Conservation (phyloP, 1,139 yeast genomes). For the Ogataea hybrid region DNA sequence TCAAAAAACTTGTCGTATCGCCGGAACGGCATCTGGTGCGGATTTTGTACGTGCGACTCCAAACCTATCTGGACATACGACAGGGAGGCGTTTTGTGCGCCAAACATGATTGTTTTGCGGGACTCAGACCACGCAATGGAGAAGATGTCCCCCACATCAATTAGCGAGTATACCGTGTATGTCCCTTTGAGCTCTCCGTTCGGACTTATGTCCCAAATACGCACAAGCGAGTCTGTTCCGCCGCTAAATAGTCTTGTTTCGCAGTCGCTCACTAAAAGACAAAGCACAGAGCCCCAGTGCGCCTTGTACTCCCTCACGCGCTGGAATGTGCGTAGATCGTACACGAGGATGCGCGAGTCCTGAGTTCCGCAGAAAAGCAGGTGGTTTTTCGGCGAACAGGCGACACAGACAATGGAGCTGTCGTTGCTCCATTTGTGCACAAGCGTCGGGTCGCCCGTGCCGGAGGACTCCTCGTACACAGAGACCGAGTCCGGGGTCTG, state of each 20-base stretch:
- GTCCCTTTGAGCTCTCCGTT: constrained; percentile 35
- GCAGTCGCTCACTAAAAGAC: constrained; percentile 56
- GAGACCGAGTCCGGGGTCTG: constrained; percentile 9
- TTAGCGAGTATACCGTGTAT: constrained; percentile 74
- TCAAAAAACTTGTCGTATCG: constrained; percentile 88
- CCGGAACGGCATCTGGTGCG: constrained; percentile 65
- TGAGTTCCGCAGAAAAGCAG: constrained; percentile 90
- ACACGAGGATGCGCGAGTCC: constrained; percentile 75
- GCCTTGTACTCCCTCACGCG: constrained; percentile 47
- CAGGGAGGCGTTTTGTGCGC: constrained; percentile 89
- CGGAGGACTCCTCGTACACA: background rate
- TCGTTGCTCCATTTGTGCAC: constrained; percentile 77
- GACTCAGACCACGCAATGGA: constrained; percentile 70
- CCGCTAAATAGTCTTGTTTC: constrained; percentile 74
- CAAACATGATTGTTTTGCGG: constrained; percentile 67
- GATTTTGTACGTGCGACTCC: constrained; percentile 32
- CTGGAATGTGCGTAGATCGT: constrained; percentile 65
- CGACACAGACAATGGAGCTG: constrained; percentile 75
- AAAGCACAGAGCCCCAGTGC: constrained; percentile 69
- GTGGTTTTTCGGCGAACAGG: constrained; percentile 57
- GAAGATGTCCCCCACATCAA: constrained; percentile 93
- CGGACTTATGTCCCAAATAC: constrained; percentile 67
- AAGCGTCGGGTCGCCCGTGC: constrained; percentile 23
- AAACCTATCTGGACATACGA: constrained; percentile 59
- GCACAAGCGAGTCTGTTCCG: constrained; percentile 85